Conservation (phyloP, 768 basidiomycete species). For the Sarcodon aspratus region DNA sequence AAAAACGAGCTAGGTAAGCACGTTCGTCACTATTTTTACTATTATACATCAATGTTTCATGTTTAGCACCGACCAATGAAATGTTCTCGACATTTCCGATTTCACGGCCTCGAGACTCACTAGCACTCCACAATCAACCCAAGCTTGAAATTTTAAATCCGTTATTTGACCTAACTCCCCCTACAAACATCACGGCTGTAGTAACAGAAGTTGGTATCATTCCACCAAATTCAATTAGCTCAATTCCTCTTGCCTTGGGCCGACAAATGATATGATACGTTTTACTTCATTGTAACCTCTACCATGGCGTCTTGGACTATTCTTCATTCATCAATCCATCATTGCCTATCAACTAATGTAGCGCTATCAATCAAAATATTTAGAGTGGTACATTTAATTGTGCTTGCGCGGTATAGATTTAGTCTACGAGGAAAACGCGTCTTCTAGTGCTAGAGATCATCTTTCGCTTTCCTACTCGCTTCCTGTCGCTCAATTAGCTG, state of each 20-base stretch:
- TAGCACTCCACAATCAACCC: constrained; percentile 20
- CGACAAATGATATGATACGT: constrained; percentile 15
- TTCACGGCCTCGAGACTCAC: constrained; percentile 18
- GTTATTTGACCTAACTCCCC: constrained; percentile 90
- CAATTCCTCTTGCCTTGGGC: constrained; percentile 62
- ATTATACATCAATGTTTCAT: neutral
- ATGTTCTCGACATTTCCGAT: constrained; percentile 21
- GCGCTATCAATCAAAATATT: too few species aligned
- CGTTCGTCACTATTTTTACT: neutral
- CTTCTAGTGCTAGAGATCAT: too few species aligned
- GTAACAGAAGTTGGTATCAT: constrained; percentile 96
- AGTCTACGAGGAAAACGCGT: too few species aligned
- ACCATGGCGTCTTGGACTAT: neutral
- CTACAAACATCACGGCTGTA: constrained; percentile 86
- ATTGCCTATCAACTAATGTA: neutral
- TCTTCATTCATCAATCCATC: constrained; percentile 2
- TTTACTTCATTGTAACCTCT: neutral
- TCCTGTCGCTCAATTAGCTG: constrained; percentile 32
- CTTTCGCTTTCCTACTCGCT: constrained; percentile 5
- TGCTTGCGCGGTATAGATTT: too few species aligned
- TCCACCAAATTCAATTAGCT: constrained; percentile 83
- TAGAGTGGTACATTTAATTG: too few species aligned
- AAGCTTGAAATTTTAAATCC: constrained; percentile 77
- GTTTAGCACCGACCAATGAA: constrained; percentile 19
- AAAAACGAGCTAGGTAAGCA: constrained; percentile 88